A percentile compares a stretch with the other conserved stretches of the same genome.
These are phyloP conservation scores for Passiflora organensis DNA, from an alignment of 345 rosid species.

Conservation along the genomic window DNA sequence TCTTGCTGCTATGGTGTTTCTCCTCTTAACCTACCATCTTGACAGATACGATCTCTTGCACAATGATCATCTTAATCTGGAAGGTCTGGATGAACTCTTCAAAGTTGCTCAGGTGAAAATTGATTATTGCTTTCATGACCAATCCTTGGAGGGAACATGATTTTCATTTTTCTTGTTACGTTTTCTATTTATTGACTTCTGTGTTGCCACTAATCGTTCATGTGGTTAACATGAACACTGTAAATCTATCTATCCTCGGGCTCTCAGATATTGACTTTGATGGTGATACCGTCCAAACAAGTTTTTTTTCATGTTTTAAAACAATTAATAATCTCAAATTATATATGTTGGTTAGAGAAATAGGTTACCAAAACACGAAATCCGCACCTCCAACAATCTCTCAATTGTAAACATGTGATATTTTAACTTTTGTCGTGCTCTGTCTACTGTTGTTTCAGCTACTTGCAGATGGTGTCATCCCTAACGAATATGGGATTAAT, in stretches of 20 bases:
- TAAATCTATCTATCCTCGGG: constrained; percentile 1
- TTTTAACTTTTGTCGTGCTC: too few species aligned
- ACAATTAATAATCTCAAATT: too few species aligned
- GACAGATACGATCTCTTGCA: constrained; percentile 90
- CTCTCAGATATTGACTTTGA: background rate
- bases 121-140: background rate
- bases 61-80: constrained; percentile 89
- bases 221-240: background rate
- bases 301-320: too few species aligned
- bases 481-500: constrained; percentile 96
- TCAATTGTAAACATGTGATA: too few species aligned
- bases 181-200: background rate
- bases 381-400: too few species aligned
- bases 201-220: background rate
- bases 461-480: constrained; percentile 98
- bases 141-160: background rate
- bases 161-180: background rate
- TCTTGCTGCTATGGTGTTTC: background rate
- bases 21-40: constrained; percentile 9
- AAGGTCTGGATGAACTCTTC: constrained; percentile 84
- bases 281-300: too few species aligned
- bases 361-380: too few species aligned
- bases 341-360: too few species aligned
- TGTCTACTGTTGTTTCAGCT: constrained; percentile 49
- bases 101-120: constrained; percentile 81